Conservation (phyloP, 1,284 basidiomycete species). For the Cutaneotrichosporon sp. region DNA sequence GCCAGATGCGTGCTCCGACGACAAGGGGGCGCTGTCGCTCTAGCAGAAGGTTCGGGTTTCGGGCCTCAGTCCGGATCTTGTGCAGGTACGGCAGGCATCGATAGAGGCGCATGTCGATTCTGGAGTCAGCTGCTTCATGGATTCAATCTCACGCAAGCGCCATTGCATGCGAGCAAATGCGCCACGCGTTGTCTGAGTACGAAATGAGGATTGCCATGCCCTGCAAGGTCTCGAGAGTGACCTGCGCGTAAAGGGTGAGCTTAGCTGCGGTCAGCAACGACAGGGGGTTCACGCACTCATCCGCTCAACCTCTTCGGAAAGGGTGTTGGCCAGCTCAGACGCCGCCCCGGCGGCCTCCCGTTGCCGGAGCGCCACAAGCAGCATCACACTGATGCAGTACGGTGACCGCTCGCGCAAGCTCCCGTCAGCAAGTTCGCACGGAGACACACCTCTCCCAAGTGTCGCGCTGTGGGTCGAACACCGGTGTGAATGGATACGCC, state of each 20-base stretch:
- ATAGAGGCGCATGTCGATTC: slow-evolving; percentile 38
- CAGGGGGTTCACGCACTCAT: slow-evolving; percentile 9
- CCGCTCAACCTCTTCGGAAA: slow-evolving; percentile 14
- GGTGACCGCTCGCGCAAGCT: slow-evolving; percentile 32
- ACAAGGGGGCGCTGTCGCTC: slow-evolving; percentile 23
- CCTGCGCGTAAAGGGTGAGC: slow-evolving; percentile 35
- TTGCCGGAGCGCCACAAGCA: slow-evolving; percentile 27
- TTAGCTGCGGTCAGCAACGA: slow-evolving; percentile 15
- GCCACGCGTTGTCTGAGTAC: slow-evolving; percentile 31
- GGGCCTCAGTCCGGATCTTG: slow-evolving; percentile 24
- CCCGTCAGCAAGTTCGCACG: not conserved
- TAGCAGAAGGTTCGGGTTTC: slow-evolving; percentile 15
- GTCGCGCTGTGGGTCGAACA: slow-evolving; percentile 33
- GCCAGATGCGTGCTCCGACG: slow-evolving; percentile 35
- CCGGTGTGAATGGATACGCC: slow-evolving; percentile 35
- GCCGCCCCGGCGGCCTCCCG: slow-evolving; percentile 18
- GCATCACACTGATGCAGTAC: slow-evolving; percentile 33
- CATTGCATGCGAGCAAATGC: slow-evolving; percentile 37
- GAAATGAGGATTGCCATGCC: slow-evolving; percentile 23
- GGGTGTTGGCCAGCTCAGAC: slow-evolving; percentile 17
- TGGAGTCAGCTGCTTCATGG: not conserved
- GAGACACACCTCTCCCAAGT: slow-evolving; percentile 32
- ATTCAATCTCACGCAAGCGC: slow-evolving; percentile 26
- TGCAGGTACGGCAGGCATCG: slow-evolving; percentile 34
- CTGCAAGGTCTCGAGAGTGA: slow-evolving; percentile 33